Percentiles rank a stretch among this genome's conserved stretches.
Evolutionary conservation across 306 rosid genomes (phyloP).

Genomic region (Begonia loranthoides): DNA sequence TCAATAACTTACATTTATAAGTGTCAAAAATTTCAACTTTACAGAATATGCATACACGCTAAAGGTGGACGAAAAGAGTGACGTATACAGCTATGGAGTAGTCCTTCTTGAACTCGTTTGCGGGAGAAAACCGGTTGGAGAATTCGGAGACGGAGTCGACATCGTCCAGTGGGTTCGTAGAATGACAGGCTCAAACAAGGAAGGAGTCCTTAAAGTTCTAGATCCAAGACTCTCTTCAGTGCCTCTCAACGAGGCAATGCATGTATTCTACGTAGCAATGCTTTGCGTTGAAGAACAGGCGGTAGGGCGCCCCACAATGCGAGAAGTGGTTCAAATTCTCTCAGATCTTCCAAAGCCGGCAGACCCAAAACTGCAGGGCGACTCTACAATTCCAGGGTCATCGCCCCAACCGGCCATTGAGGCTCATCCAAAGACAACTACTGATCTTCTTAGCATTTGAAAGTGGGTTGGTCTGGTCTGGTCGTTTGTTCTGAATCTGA

Average conservation of each 20-base stretch:
- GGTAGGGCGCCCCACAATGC: slow-evolving; percentile 91
- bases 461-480: neutral
- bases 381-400: slow-evolving; percentile 26
- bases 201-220: slow-evolving; percentile 64
- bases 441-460: slow-evolving; percentile 89
- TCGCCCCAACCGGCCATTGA: slow-evolving; percentile 19
- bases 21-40: neutral
- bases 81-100: slow-evolving; percentile 82
- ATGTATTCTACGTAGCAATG: slow-evolving; percentile 85
- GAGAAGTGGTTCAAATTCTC: slow-evolving; percentile 92
- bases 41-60: slow-evolving; percentile 90
- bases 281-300: slow-evolving; percentile 96
- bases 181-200: slow-evolving; percentile 77
- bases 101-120: slow-evolving; percentile 72
- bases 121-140: slow-evolving; percentile 87
- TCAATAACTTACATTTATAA: too few species aligned
- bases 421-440: slow-evolving; percentile 29
- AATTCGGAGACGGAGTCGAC: slow-evolving; percentile 90
- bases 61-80: slow-evolving; percentile 90
- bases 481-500: too few species aligned
- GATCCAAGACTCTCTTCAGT: slow-evolving; percentile 79
- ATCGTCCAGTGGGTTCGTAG: slow-evolving; percentile 86
- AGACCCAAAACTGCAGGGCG: slow-evolving; percentile 25
- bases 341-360: slow-evolving; percentile 76
- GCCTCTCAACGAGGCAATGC: slow-evolving; percentile 80